Evolutionary conservation across 169 alveolate species (phyloP), one percentile per base, ranked within the genome.

Genomic region (Theileria sp.): DNA sequence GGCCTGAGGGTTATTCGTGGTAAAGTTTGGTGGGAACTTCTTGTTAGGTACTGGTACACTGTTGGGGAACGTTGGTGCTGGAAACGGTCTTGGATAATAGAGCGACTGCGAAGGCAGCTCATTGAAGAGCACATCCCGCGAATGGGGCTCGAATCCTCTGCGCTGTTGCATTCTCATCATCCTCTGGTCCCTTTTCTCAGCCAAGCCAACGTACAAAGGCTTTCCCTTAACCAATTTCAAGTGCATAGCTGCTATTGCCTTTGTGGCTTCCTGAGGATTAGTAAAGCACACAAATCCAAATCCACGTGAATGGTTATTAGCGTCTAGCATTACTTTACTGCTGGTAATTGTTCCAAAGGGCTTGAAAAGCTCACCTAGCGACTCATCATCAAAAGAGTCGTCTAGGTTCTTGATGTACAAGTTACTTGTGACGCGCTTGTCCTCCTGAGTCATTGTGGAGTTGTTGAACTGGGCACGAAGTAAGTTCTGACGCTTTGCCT

Each of bases 271-370:
- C 70, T 96, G 99, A 15, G 98, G 97, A 21, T 95, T 86, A 66
- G 92, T 88, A 92, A 96, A 98, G 92, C 99, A 97, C 23, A 97
- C 99, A 84, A 96, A 98, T 32, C 99, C 99, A 81, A 97, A 98
- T 44, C 99, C 99, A 85, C 96, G 94, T 60, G 98, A 93, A 30
- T 88, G 94, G n/a, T 97, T 96, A 56, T 93, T 87, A 68, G 94
- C 98, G 88, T 96, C 98, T 60, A 90, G 88, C 97, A 96, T 96
- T 12, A 97, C 97, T 73, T 93, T 94, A 13, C 97, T 98, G 44
- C 96, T 91, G 36, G 97, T 94, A 51, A 95, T 91, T 32, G 95
- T 88, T 0, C 98, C 98, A 62, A 92, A 96, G 19, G 95, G 94
- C 76, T 92, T 96, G 77, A 96, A 96, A 58, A 95, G 84, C 49